Evolutionary conservation across 257 asterid genomes (phyloP).

Genomic region (Plantago elongata): DNA sequence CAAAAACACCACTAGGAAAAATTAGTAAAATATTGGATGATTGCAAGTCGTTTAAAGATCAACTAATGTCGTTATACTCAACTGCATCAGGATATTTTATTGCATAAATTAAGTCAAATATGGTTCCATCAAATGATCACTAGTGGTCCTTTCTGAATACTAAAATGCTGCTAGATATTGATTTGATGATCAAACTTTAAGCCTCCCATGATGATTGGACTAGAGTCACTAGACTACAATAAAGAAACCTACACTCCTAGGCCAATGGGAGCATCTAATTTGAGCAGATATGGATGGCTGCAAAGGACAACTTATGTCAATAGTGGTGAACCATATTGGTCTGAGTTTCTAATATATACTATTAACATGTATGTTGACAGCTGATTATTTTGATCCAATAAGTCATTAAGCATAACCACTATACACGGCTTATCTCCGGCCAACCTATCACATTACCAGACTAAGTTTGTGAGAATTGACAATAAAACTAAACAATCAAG

Average conservation of each 20-base stretch:
- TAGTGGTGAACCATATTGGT: background rate
- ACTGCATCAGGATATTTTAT: background rate
- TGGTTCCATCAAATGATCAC: slow-evolving; percentile 3
- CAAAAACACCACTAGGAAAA: background rate
- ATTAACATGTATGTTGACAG: slow-evolving; percentile 9
- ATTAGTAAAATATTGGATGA: background rate
- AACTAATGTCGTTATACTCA: slow-evolving; percentile 13
- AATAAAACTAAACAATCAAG: background rate
- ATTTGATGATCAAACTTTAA: background rate
- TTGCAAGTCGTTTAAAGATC: background rate
- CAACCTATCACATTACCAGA: slow-evolving; percentile 3
- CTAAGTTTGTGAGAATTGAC: background rate
- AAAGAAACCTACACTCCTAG: too few species aligned
- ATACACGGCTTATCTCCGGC: slow-evolving; percentile 5
- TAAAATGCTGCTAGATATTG: background rate
- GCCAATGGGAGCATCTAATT: slow-evolving; percentile 6
- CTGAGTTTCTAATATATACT: too few species aligned
- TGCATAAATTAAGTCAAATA: background rate
- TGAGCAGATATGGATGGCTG: background rate
- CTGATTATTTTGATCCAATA: background rate
- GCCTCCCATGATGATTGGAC: background rate
- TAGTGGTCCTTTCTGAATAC: background rate
- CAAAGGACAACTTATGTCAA: background rate
- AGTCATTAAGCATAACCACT: slow-evolving; percentile 3
- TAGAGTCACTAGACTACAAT: too few species aligned